These are phyloP conservation scores for Tulasnella sp. DNA, from an alignment of 768 basidiomycete species.

Conservation along the genomic window DNA sequence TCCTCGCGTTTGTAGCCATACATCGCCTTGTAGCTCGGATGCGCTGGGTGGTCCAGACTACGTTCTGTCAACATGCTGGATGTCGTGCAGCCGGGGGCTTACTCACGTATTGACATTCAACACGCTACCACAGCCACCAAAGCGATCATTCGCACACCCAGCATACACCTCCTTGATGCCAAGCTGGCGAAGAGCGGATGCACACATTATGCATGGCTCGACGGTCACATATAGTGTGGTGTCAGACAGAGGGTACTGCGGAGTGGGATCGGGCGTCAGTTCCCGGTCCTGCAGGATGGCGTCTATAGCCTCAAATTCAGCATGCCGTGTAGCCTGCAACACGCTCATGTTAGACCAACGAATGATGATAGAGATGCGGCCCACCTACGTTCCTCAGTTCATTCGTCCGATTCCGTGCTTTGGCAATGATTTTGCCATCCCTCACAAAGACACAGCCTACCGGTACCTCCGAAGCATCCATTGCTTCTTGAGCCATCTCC, in stretches of 20 bases:
- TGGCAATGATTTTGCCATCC: conserved; percentile 60
- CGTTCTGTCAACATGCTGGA: no score
- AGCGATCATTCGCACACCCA: conserved; percentile 90
- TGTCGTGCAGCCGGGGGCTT: no score
- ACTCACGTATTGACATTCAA: conserved; percentile 69
- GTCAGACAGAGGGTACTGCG: conserved; percentile 50
- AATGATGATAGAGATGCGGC: not conserved
- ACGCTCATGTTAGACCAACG: not conserved
- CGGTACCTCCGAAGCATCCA: conserved; percentile 77
- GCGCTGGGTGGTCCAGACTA: conserved; percentile 59
- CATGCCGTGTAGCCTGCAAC: conserved; percentile 81
- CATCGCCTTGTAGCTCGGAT: conserved; percentile 58
- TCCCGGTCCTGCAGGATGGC: conserved; percentile 51
- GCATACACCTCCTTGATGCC: conserved; percentile 85
- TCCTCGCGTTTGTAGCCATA: conserved; percentile 72
- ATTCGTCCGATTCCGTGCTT: conserved; percentile 87
- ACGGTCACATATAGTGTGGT: conserved; percentile 95
- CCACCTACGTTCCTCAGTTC: conserved; percentile 71
- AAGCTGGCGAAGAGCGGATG: conserved; percentile 84
- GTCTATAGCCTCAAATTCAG: conserved; percentile 94
- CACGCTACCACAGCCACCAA: conserved; percentile 94
- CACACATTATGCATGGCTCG: conserved; percentile 99
- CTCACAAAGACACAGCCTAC: conserved; percentile 94
- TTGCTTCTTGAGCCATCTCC: conserved; percentile 72
- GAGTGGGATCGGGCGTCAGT: conserved; percentile 23